Evolutionary conservation across 371 early-diverging fungal genomes (phyloP).

Genomic region (Ordospora pajunii): DNA sequence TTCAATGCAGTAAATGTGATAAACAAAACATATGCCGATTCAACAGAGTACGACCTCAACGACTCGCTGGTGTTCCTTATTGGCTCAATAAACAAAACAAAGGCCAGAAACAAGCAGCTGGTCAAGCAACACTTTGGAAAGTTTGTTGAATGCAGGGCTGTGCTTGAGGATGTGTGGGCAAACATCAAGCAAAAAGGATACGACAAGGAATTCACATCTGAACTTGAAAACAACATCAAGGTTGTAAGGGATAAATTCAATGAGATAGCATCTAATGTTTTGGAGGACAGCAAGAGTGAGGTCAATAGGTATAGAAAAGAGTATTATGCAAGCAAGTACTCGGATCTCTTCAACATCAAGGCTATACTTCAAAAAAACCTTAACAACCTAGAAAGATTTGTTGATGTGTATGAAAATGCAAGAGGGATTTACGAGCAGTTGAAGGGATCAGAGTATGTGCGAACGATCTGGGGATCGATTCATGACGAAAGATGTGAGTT

Average conservation of each 20-base stretch:
- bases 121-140: slow-evolving; percentile 54
- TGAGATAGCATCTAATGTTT: not conserved
- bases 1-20: slow-evolving; percentile 39
- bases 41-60: slow-evolving; percentile 40
- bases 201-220: slow-evolving; percentile 25
- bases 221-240: slow-evolving; percentile 28
- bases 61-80: slow-evolving; percentile 36
- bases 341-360: slow-evolving; percentile 37
- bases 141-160: slow-evolving; percentile 51
- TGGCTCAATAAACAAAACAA: slow-evolving; percentile 32
- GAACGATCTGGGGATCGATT: not conserved
- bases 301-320: not conserved
- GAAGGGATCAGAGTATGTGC: slow-evolving; percentile 26
- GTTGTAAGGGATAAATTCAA: slow-evolving; percentile 34
- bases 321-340: slow-evolving; percentile 30
- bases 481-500: slow-evolving; percentile 34
- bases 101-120: slow-evolving; percentile 37
- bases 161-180: slow-evolving; percentile 44
- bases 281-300: slow-evolving; percentile 4
- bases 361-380: slow-evolving; percentile 7
- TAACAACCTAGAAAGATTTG: slow-evolving; percentile 42
- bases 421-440: slow-evolving; percentile 10
- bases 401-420: slow-evolving; percentile 41
- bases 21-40: slow-evolving; percentile 43
- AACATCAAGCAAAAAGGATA: slow-evolving; percentile 40